Evolutionary conservation across 371 early-diverging fungal species (phyloP).

Genomic region (Thermomucor indicae-seudaticae): DNA sequence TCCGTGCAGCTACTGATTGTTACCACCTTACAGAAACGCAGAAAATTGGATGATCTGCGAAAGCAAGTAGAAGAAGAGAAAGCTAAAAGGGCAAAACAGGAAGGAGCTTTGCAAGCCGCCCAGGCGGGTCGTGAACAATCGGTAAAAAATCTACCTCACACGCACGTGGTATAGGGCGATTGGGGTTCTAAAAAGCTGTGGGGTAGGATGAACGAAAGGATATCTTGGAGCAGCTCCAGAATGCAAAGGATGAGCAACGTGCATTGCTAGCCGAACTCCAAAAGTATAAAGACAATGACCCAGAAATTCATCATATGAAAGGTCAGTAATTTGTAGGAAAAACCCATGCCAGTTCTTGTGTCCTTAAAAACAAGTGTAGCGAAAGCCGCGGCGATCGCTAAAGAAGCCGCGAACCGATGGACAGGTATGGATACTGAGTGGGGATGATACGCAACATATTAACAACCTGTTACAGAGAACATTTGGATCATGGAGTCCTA

Average conservation of each 20-base stretch:
- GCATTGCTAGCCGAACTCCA: constrained; percentile 48
- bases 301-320: constrained; percentile 63
- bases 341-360: no score
- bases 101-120: constrained; percentile 32
- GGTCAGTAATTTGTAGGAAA: no score
- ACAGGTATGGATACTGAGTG: constrained; percentile 51
- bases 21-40: constrained; percentile 23
- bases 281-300: constrained; percentile 76
- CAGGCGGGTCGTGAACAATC: constrained; percentile 48
- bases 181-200: neutral
- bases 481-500: constrained; percentile 86
- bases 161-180: neutral
- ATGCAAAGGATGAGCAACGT: constrained; percentile 28
- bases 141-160: constrained; percentile 33
- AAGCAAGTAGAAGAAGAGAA: constrained; percentile 30
- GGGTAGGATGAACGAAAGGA: constrained; percentile 46
- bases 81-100: constrained; percentile 32
- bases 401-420: constrained; percentile 85
- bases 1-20: neutral
- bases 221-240: constrained; percentile 44
- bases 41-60: constrained; percentile 41
- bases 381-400: constrained; percentile 54
- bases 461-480: constrained; percentile 78
- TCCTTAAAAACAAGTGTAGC: constrained; percentile 29
- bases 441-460: no score